Evolutionary conservation across 768 basidiomycete species (phyloP).

Genomic region (Agaricus sinodeliciosus): DNA sequence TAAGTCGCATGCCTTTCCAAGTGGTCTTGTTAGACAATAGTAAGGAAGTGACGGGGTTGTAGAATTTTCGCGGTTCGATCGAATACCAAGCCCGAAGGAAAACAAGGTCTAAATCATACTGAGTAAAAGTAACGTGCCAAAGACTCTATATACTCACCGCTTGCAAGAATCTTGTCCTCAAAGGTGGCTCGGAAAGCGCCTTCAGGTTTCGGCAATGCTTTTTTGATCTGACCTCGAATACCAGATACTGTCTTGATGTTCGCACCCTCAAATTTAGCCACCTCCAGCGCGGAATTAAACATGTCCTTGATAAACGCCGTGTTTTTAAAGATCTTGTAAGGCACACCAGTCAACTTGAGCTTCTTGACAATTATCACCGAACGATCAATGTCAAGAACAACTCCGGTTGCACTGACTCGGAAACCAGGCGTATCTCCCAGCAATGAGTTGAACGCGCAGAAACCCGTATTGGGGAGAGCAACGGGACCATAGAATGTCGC

Average conservation of each 20-base stretch:
- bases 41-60: constrained; percentile 93
- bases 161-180: constrained; percentile 95
- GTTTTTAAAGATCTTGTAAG: constrained; percentile 98
- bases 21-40: constrained; percentile 73
- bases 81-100: constrained; percentile 97
- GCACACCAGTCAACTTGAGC: constrained; percentile 90
- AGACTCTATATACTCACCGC: constrained; percentile 51
- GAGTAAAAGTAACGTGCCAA: background rate
- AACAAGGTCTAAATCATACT: constrained; percentile 61
- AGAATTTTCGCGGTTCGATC: constrained; percentile 90
- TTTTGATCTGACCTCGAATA: constrained; percentile 95
- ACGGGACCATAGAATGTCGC: constrained; percentile 97
- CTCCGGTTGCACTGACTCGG: constrained; percentile 88
- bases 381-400: constrained; percentile 88
- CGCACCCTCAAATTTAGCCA: constrained; percentile 99
- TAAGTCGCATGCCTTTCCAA: constrained; percentile 95
- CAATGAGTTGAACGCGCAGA: constrained; percentile 94
- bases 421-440: constrained; percentile 64
- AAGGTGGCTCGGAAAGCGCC: constrained; percentile 96
- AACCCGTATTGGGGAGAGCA: constrained; percentile 87
- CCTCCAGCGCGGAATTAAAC: constrained; percentile 90
- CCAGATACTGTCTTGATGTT: constrained; percentile 93
- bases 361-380: constrained; percentile 97
- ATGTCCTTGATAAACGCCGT: constrained; percentile 98
- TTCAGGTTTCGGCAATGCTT: constrained; percentile 90